Percentiles rank a stretch among this genome's conserved stretches.
phyloP scores from a whole-genome alignment of 495 filamentous ascomycete genomes.

The Aspergillus cristatus region DNA sequence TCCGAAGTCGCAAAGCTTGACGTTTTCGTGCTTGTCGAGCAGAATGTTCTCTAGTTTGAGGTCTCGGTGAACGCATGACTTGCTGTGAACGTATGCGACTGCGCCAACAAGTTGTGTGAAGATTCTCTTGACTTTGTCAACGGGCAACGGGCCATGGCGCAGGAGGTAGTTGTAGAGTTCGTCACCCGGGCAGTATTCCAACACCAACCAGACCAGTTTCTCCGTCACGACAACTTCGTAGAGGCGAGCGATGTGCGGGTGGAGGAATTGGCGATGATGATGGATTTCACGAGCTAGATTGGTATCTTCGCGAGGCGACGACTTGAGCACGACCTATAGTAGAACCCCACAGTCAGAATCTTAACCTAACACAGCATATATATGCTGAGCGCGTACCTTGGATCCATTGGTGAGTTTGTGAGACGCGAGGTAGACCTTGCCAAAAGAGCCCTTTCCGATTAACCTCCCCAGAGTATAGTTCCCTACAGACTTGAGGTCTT shows the following conservation, averaged over 20 bases:
- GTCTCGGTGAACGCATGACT: constrained; percentile 93
- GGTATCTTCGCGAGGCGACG: constrained; percentile 87
- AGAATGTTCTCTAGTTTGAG: constrained; percentile 96
- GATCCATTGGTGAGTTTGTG: constrained; percentile 98
- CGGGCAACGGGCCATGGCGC: constrained; percentile 70
- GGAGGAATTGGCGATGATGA: constrained; percentile 94
- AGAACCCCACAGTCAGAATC: background rate
- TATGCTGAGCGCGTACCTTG: constrained; percentile 62
- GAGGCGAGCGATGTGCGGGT: constrained; percentile 91
- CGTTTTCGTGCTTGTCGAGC: constrained; percentile 92
- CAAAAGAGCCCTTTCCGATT: constrained; percentile 96
- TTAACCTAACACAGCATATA: too few relatives aligned
- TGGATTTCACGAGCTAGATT: constrained; percentile 97
- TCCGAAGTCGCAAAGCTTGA: constrained; percentile 98
- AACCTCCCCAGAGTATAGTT: constrained; percentile 88
- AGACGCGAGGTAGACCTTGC: constrained; percentile 92
- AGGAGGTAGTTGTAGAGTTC: constrained; percentile 95
- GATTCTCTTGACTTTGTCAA: constrained; percentile 87
- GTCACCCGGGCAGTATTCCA: constrained; percentile 96
- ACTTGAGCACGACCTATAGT: constrained; percentile 87
- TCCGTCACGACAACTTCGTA: constrained; percentile 99
- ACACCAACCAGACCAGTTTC: constrained; percentile 83
- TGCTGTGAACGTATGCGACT: constrained; percentile 90
- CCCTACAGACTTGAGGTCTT: constrained; percentile 81
- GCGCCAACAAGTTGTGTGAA: constrained; percentile 95